A percentile compares a stretch with the other conserved stretches of the same genome.
Evolutionary conservation across 2,329 filamentous ascomycete species (phyloP).

Genomic region (Fusarium palustre): DNA sequence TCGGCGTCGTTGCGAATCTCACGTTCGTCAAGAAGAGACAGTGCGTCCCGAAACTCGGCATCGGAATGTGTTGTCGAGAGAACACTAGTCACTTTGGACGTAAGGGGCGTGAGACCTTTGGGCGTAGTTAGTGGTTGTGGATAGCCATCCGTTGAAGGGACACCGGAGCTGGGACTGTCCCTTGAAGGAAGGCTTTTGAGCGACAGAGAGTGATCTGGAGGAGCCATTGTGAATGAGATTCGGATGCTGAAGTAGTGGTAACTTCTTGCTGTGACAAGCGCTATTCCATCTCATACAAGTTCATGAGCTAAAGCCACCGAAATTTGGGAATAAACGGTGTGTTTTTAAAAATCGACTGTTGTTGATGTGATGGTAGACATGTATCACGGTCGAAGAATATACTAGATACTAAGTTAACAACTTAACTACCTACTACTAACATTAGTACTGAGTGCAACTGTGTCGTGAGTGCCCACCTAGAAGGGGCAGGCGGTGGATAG

Average conservation of each 20-base stretch:
- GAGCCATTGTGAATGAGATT: constrained; percentile 28
- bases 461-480: constrained; percentile 39
- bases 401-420: neutral
- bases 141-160: constrained; percentile 83
- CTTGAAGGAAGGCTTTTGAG: constrained; percentile 39
- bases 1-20: constrained; percentile 79
- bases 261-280: constrained; percentile 1
- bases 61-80: constrained; percentile 94
- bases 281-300: constrained; percentile 22
- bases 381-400: neutral
- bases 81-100: constrained; percentile 84
- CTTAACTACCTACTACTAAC: neutral
- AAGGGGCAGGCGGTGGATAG: constrained; percentile 44
- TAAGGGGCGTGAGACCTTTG: constrained; percentile 72
- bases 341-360: neutral
- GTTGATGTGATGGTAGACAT: constrained; percentile 5
- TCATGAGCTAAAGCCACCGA: neutral
- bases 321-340: neutral
- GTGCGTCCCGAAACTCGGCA: constrained; percentile 86
- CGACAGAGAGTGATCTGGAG: constrained; percentile 38
- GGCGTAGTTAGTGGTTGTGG: constrained; percentile 76
- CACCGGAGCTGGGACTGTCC: constrained; percentile 56
- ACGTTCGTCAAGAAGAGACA: constrained; percentile 80
- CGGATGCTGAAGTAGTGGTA: constrained; percentile 2
- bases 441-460: constrained; percentile 36